Evolutionary conservation across 116 monocot genomes (phyloP).

Genomic region (Zostera marina): DNA sequence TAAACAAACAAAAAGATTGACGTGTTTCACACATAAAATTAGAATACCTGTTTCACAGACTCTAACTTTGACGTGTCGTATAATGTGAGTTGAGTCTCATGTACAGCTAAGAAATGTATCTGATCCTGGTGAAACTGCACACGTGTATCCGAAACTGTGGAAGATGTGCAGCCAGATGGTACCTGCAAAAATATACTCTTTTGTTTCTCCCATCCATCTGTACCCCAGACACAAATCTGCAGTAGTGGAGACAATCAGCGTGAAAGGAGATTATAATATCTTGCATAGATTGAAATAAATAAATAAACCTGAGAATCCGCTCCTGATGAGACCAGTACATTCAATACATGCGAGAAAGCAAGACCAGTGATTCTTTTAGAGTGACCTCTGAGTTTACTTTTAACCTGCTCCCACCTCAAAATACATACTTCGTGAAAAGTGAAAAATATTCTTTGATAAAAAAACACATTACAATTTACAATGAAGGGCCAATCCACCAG

Average conservation of each 20-base stretch:
- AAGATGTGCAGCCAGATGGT: conserved; percentile 45
- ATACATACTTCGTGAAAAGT: background rate
- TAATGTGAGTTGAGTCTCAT: conserved; percentile 80
- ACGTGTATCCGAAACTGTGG: conserved; percentile 47
- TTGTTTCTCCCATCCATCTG: conserved; percentile 77
- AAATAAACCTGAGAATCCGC: conserved; percentile 82
- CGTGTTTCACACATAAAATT: background rate
- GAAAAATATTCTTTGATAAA: background rate
- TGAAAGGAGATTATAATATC: background rate
- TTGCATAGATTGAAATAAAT: background rate
- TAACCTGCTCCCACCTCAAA: conserved; percentile 35
- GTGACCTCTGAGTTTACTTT: conserved; percentile 82
- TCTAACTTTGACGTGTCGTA: conserved; percentile 33
- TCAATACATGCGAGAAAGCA: conserved; percentile 72
- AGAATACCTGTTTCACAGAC: conserved; percentile 15
- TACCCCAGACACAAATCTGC: conserved; percentile 72
- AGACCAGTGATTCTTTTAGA: conserved; percentile 95
- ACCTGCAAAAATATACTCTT: conserved; percentile 54
- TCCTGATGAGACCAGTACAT: conserved; percentile 89
- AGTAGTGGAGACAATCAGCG: background rate
- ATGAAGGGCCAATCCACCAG: too few relatives aligned
- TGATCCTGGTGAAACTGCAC: conserved; percentile 90
- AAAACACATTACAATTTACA: background rate
- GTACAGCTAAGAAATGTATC: conserved; percentile 70
- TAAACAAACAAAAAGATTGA: background rate